Evolutionary conservation across 2,329 filamentous ascomycete genomes (phyloP).

Genomic region (Mariannaea elegans): DNA sequence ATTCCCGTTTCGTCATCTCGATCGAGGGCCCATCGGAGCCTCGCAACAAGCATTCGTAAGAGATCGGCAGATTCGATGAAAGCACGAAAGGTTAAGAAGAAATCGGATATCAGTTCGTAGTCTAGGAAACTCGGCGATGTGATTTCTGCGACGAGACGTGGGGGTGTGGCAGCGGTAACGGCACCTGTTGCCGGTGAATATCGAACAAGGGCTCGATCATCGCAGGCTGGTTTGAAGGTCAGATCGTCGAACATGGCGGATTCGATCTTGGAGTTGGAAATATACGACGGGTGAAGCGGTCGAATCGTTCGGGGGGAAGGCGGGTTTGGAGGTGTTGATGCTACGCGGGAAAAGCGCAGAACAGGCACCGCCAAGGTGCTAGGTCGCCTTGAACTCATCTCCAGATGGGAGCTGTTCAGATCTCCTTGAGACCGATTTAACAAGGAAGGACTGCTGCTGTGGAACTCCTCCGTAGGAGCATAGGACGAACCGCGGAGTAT

Average conservation of each 20-base stretch:
- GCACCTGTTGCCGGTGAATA: conserved; percentile 76
- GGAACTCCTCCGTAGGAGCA: conserved; percentile 75
- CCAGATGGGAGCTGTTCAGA: conserved; percentile 36
- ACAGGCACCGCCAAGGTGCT: conserved; percentile 51
- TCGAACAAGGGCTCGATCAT: conserved; percentile 83
- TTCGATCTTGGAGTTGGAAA: conserved; percentile 64
- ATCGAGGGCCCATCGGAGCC: conserved; percentile 86
- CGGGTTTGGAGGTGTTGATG: conserved; percentile 36
- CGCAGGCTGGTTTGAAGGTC: conserved; percentile 79
- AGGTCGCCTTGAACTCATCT: conserved; percentile 44
- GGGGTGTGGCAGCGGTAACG: conserved; percentile 89
- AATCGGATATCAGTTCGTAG: conserved; percentile 96
- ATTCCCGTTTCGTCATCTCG: conserved; percentile 85
- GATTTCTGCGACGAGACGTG: conserved; percentile 92
- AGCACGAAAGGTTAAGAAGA: conserved; percentile 92
- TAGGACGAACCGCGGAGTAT: conserved; percentile 84
- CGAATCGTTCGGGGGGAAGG: conserved; percentile 53
- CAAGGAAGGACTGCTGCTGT: conserved; percentile 67
- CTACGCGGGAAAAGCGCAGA: conserved; percentile 41
- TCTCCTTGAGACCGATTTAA: conserved; percentile 49
- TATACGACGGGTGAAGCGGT: conserved; percentile 55
- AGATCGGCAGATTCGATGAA: conserved; percentile 83
- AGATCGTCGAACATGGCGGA: conserved; percentile 85
- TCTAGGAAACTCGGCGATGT: conserved; percentile 96
- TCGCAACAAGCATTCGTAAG: conserved; percentile 83